Percentiles rank a stretch among this genome's conserved stretches.
Conservation (phyloP, 139 green algal species). For the Haematococcus lacustris region DNA sequence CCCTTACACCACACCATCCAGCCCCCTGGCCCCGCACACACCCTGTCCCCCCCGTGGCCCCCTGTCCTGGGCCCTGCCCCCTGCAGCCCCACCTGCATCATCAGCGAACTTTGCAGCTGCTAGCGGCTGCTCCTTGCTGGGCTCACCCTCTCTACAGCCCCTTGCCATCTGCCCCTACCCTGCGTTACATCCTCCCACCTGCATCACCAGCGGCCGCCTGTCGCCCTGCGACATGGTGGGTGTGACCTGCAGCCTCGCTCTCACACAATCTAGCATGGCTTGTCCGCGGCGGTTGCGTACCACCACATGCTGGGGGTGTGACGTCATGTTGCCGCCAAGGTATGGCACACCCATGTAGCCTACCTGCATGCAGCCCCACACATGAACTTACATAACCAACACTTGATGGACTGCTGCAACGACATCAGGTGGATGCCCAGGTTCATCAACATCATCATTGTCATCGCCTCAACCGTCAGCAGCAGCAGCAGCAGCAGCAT, state of each 20-base stretch:
- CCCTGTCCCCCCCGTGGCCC: not conserved
- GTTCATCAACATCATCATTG: too few relatives aligned
- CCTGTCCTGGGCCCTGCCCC: not conserved
- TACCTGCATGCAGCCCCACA: too few relatives aligned
- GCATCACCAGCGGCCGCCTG: conserved; percentile 70
- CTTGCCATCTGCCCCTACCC: not conserved
- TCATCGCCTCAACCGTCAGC: too few relatives aligned
- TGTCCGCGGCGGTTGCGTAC: conserved; percentile 77
- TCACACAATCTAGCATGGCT: conserved; percentile 73
- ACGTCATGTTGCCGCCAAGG: conserved; percentile 66
- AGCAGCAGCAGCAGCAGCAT: too few relatives aligned
- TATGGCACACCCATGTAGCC: conserved; percentile 95
- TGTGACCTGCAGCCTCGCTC: conserved; percentile 22
- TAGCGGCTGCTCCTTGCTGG: too few relatives aligned
- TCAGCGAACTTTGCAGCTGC: not conserved
- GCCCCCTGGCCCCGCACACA: too few relatives aligned
- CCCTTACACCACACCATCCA: too few relatives aligned
- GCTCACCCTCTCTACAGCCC: not conserved
- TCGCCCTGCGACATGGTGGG: conserved; percentile 51
- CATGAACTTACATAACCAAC: too few relatives aligned
- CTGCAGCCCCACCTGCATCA: not conserved
- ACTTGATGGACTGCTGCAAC: too few relatives aligned
- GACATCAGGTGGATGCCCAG: too few relatives aligned
- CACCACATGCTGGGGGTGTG: conserved; percentile 86
- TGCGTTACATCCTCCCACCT: conserved; percentile 23